Evolutionary conservation across 257 asterid genomes (phyloP), one percentile per base, ranked within the genome.

Genomic region (Nicotiana paniculata): DNA sequence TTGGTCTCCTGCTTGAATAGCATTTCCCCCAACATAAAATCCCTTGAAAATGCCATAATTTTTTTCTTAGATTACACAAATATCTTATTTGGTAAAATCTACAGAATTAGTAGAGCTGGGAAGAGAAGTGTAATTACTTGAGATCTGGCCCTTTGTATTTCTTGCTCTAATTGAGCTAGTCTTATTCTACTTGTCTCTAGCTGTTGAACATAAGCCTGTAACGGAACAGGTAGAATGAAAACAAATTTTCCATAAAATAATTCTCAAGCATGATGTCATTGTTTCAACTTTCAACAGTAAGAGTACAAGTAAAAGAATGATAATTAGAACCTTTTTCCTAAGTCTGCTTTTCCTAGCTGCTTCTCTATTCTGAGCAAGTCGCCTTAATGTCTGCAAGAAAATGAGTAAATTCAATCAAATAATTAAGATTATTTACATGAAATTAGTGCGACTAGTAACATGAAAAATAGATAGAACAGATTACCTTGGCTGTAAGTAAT

Each of bases 311-410:
- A 6, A 37, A 17, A 21, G 43, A 79, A 68, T n/a, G 1, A 10
- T 30, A 26, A 11, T 58, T 9, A 43, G 18, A 10, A 64, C 98
- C 95, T 95, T 95, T 86, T 95, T 95, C 87, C 98, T 89, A 11
- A 93, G 92, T 79, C 98, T 90, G 87, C 97, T 93, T 85, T 95
- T 95, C 91, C 97, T 92, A 5, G 98, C 98, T 83, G 98, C 98
- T 86, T 95, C 98, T 74, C 98, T 89, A 89, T 95, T 93, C 92
- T 93, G 98, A 79, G 97, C 98, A 86, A 95, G 97, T 88, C 98
- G 86, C 85, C 98, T 91, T 81, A 95, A 74, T 62, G 90, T 89
- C 98, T 93, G 90, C 86, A 78, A 64, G 21, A 24, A 35, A 21
- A 28, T 6, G 5, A 87, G 39, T 58, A 32, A 69, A 15, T 62